phyloP scores from a whole-genome alignment of 2,329 filamentous ascomycete species.

The Fusarium solani-melongenae region DNA sequence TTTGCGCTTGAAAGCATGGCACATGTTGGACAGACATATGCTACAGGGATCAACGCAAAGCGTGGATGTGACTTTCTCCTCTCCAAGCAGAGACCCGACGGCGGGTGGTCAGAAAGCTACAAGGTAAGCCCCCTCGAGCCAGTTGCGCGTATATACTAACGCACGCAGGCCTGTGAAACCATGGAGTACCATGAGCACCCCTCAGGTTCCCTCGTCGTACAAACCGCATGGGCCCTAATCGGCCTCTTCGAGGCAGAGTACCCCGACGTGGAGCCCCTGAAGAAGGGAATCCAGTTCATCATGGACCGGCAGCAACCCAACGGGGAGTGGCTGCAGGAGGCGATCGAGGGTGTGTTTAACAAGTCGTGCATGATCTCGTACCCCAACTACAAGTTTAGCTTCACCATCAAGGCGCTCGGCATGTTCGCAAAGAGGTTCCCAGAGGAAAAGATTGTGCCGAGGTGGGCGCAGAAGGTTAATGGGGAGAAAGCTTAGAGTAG shows the following conservation, averaged over 20 bases:
- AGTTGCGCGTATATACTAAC: constrained; percentile 23
- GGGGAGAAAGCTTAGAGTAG: not conserved
- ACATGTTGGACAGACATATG: constrained; percentile 83
- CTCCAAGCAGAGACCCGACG: constrained; percentile 85
- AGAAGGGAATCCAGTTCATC: constrained; percentile 80
- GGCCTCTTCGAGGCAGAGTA: constrained; percentile 85
- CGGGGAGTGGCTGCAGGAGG: constrained; percentile 95
- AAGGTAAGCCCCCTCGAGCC: constrained; percentile 57
- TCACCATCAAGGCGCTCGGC: constrained; percentile 92
- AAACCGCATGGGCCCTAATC: constrained; percentile 92
- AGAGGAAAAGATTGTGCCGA: constrained; percentile 63
- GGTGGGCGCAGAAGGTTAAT: constrained; percentile 14
- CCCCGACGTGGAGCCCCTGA: constrained; percentile 77
- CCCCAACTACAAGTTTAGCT: constrained; percentile 98
- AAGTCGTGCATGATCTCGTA: constrained; percentile 99
- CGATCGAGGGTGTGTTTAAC: constrained; percentile 98
- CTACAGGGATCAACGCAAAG: constrained; percentile 75
- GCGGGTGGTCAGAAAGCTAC: constrained; percentile 98
- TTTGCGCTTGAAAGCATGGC: constrained; percentile 91
- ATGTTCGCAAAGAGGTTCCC: constrained; percentile 84
- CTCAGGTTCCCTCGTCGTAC: constrained; percentile 86
- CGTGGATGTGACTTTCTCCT: constrained; percentile 88
- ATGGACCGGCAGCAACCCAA: constrained; percentile 87
- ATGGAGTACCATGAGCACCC: constrained; percentile 80
- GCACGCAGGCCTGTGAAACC: constrained; percentile 75